phyloP scores from a whole-genome alignment of 441 rosid species.

The Macaranga tanarius region DNA sequence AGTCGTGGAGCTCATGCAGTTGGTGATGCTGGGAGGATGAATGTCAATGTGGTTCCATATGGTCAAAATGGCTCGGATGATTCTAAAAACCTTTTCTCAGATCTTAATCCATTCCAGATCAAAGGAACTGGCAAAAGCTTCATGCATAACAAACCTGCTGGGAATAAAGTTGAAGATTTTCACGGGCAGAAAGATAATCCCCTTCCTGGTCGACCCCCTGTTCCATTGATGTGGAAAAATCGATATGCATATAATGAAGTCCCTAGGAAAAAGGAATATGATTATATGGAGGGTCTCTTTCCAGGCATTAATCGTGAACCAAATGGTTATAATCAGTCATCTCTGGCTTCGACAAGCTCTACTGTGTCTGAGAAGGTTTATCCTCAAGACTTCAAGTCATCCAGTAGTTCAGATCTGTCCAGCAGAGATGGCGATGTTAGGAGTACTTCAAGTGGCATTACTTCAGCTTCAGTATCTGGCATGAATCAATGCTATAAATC shows the following conservation, averaged over 20 bases:
- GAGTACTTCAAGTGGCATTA: constrained; percentile 35
- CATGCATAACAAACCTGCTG: constrained; percentile 53
- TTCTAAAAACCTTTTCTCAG: constrained; percentile 78
- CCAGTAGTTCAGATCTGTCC: constrained; percentile 38
- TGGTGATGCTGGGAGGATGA: constrained; percentile 67
- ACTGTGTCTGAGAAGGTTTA: constrained; percentile 40
- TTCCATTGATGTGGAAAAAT: constrained; percentile 80
- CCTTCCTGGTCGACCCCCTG: constrained; percentile 68
- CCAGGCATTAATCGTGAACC: constrained; percentile 75
- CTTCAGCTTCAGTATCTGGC: constrained; percentile 40
- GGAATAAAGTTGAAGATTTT: constrained; percentile 53
- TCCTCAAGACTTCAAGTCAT: constrained; percentile 44
- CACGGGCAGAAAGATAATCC: constrained; percentile 56
- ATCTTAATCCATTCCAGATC: constrained; percentile 89
- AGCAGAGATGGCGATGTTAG: constrained; percentile 38
- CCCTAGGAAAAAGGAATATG: constrained; percentile 74
- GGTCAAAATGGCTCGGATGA: constrained; percentile 69
- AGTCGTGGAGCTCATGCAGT: constrained; percentile 48
- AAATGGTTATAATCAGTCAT: constrained; percentile 52
- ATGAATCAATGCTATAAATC: constrained; percentile 35
- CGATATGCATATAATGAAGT: constrained; percentile 78
- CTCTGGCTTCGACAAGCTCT: constrained; percentile 55
- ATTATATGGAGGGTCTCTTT: constrained; percentile 59
- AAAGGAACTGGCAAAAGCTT: constrained; percentile 75
- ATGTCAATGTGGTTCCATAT: constrained; percentile 74